Evolutionary conservation across 2,329 filamentous ascomycete species (phyloP), one percentile per base, ranked within the genome.

Genomic region (Neonectria coccinea): DNA sequence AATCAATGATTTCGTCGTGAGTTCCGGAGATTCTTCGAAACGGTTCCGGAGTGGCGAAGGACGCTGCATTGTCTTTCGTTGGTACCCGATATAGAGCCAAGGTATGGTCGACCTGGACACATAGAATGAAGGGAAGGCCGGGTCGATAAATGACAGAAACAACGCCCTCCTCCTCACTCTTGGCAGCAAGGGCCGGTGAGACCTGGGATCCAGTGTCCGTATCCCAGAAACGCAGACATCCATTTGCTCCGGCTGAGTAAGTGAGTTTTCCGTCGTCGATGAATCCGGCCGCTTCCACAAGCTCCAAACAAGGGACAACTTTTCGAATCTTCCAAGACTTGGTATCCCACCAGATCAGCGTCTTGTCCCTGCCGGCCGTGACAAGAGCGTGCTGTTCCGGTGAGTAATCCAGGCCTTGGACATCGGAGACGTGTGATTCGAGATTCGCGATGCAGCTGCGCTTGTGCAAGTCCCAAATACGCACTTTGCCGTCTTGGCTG

Each of bases 1-100:
- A 82, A 76, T 99, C 97, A 70, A 99, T 97, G 56, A 99, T 94
- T 78, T 99, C 96, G 77, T 99, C 97, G 78, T 98, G 94, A 7
- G 96, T 97, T 57, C 96, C 97, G 5, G 95, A 97, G 70, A 99
- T 97, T 48, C 93, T 88, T 70, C 92, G 89, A 48, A 92, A 85
- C 1, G 80, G 92, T 75, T 79, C 82, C 73, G 76, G 84, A 68
- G 73, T 74, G 63, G 79, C 74, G 65, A 80, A 75, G 47, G 77
- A 70, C 44, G 71, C 65, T 41, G 78, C 56, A 41, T 80, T 68
- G 11, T 77, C 74, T 63, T 80, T 79, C 59, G 70, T 86, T 53
- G 75, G 86, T 54, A 75, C 77, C 64, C 74, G 85, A 77, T 95
- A 93, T 33, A 97, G 82, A 52, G 92, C 86, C 59, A 99, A 82